Base-by-base conservation (phyloP, 768 basidiomycete genomes). In the Pleurotus citrinopileatus region DNA sequence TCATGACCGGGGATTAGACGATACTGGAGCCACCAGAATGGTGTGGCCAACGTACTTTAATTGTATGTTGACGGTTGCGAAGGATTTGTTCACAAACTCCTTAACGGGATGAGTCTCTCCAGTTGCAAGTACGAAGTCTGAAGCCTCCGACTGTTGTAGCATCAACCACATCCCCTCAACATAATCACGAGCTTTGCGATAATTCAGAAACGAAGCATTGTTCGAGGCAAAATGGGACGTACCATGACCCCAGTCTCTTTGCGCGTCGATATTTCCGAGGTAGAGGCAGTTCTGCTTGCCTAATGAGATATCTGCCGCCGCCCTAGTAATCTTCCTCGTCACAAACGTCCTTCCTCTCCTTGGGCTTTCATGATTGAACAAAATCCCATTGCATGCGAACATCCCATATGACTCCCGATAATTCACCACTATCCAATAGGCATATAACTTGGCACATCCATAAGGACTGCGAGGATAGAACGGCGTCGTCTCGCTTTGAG, bases 401-500 rank as follows among this genome's bases (percentile, higher is more conserved):
- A 98, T 94, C 59, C 88, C 91, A 65, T 98, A 98, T 42, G 94
- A 87, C 73, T 98, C 95, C 55, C 94, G 83, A 70, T 94, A 94
- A 73, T 94, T 94, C 63, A 92, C 86, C 32, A 85, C 86, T 70
- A 94, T 91, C 89, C 89, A 94, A 69, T 84, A 93, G 20, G 86
- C 89, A 65, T 94, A 94, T 42, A 98, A 77, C 75, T 98, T 98
- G 38, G 95, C 95, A 54, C 89, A 92, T 42, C 96, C 95, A 63
- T 98, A 98, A 0, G 95, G 95, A 46, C 89, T 91, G 54, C 95
- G 90, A n/a, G 95, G 95, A 75, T 98, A 96, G 79, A 98, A 98
- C 0, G 95, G 95, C 0, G 95, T 98, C 2, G 87, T 91, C 77
- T 98, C 95, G 70, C 83, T 88, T 72, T 98, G 95, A 1, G 94